Base-by-base conservation (phyloP, 176 grass and related monocot genomes). In the Thalia dealbata region DNA sequence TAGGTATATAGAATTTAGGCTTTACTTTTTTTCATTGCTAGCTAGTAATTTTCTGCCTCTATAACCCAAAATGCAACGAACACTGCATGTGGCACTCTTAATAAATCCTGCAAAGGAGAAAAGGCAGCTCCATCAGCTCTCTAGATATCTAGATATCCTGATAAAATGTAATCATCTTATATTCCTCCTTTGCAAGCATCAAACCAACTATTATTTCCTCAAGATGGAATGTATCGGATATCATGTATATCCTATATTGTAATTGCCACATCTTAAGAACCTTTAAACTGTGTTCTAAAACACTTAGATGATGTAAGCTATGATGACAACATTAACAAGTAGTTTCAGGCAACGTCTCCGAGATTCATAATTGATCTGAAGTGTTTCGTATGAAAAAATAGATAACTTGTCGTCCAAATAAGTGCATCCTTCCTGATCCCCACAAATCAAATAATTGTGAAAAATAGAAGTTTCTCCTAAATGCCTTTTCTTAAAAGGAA, bases 91-190 rank as follows among this genome's bases (percentile, higher is more conserved):
- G 23, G 70, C 25, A 68, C 35, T 52, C 48, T 32, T 72, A 72
- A 52, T 12, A 52, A 52, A 72, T 72, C 70, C 70, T 72, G 70
- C 70, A 72, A 52, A 72, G 70, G 70, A 72, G 70, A 72, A 72
- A 72, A 72, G 70, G 54, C 25, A 72, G 48, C 70, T 72, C 70
- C 70, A 72, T 72, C 70, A 72, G 70, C 70, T 52, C 50, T 72
- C 50, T 11, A 52, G 46, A 52, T 52, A 72, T 72, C 50, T 11
- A 52, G 46, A 52, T 52, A 72, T 72, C 50, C 70, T 32, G 46
- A 30, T 30, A 72, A 70, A 72, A 72, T 72, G 46, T 54, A 72
- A 72, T 72, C 67, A 51, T 19, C 70, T 72, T 50, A 50, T 69
- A 42, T 69, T 72, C 70, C 70, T 72, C 70, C 70, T 72, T 54